phyloP scores from a whole-genome alignment of 805 yeast species.

The Yamadazyma phyllophila region DNA sequence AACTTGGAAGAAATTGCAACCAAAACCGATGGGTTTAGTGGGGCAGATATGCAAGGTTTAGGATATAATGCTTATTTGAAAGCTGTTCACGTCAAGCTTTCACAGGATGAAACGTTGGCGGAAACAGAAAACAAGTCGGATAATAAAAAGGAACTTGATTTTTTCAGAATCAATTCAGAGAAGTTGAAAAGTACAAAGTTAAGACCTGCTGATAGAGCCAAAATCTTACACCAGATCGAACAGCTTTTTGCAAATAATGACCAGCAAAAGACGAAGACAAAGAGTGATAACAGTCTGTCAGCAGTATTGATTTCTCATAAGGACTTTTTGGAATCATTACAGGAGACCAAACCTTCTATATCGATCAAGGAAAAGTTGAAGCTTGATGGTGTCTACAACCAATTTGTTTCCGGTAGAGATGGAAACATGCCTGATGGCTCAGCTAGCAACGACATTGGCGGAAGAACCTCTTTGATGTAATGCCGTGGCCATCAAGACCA shows the following conservation, averaged over 20 bases:
- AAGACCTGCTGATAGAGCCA: constrained; percentile 40
- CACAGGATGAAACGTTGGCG: constrained; percentile 32
- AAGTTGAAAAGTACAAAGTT: constrained; percentile 25
- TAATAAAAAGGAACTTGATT: constrained; percentile 27
- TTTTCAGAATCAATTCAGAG: constrained; percentile 41
- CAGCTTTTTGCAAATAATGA: constrained; percentile 24
- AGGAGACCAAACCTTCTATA: constrained; percentile 86
- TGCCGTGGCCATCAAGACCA: not conserved
- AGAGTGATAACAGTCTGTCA: constrained; percentile 4
- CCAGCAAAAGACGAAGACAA: constrained; percentile 8
- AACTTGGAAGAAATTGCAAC: constrained; percentile 53
- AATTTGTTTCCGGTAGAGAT: constrained; percentile 73
- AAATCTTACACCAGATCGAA: constrained; percentile 43
- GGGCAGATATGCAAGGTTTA: constrained; percentile 93
- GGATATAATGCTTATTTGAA: constrained; percentile 88
- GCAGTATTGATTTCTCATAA: constrained; percentile 46
- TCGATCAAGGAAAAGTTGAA: constrained; percentile 68
- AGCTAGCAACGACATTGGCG: constrained; percentile 79
- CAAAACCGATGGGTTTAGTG: constrained; percentile 75
- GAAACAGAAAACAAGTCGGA: constrained; percentile 15
- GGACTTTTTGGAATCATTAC: constrained; percentile 61
- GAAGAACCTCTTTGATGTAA: constrained; percentile 78
- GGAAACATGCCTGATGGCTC: constrained; percentile 88
- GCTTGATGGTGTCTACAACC: constrained; percentile 59
- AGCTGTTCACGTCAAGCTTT: constrained; percentile 74